Evolutionary conservation across 2,329 filamentous ascomycete genomes (phyloP).

Genomic region (Curvularia sp.): DNA sequence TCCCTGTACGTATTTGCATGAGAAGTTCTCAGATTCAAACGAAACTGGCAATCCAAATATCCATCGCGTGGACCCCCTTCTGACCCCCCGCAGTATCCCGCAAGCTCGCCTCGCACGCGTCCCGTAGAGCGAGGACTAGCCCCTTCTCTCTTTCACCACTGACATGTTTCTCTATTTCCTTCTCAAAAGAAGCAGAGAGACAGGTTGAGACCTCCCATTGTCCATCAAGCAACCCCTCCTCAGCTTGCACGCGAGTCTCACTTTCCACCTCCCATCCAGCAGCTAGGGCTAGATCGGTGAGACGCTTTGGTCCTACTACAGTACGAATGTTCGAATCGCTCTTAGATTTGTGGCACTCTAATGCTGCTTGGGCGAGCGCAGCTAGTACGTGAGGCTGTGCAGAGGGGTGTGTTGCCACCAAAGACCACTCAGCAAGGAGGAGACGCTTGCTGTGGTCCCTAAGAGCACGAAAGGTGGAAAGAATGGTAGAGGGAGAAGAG

Average conservation of each 20-base stretch:
- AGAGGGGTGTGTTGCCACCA: conserved; percentile 50
- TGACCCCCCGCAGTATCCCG: not conserved
- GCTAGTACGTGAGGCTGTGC: conserved; percentile 61
- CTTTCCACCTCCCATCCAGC: conserved; percentile 51
- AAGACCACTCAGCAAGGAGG: conserved; percentile 57
- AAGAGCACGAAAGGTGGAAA: conserved; percentile 41
- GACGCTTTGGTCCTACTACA: conserved; percentile 52
- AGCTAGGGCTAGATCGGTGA: conserved; percentile 48
- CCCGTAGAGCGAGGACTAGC: conserved; percentile 23
- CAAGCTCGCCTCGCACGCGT: conserved; percentile 33
- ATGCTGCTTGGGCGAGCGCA: conserved; percentile 54
- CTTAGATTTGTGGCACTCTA: conserved; percentile 53
- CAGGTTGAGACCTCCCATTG: conserved; percentile 42
- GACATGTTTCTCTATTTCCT: conserved; percentile 23
- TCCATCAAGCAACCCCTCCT: conserved; percentile 55
- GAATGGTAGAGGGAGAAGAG: conserved; percentile 46
- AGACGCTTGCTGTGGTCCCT: conserved; percentile 45
- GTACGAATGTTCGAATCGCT: conserved; percentile 59
- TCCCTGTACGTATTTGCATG: not conserved
- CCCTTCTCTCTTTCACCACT: conserved; percentile 24
- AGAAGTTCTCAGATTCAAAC: conserved; percentile 13
- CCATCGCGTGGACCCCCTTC: conserved; percentile 25
- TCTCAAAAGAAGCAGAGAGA: conserved; percentile 22
- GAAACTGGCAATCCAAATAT: conserved; percentile 32
- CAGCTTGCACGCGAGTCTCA: conserved; percentile 50